Evolutionary conservation across 805 yeast species (phyloP).

Genomic region (Pichia occidentalis): DNA sequence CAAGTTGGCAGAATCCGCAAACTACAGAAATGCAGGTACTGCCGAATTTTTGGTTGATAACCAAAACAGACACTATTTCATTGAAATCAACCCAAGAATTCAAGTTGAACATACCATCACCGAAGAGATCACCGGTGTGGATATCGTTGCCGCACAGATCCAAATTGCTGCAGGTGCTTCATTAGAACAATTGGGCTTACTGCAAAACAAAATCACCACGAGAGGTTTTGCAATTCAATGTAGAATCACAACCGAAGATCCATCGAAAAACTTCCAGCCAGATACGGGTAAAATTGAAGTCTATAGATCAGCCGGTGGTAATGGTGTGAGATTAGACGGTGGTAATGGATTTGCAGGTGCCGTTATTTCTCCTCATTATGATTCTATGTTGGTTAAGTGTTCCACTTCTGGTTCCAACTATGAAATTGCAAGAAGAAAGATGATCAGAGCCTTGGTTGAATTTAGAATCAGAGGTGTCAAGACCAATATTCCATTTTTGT

Average conservation of each 20-base stretch:
- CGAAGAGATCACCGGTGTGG: slow-evolving; percentile 98
- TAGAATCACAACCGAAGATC: slow-evolving; percentile 98
- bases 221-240: slow-evolving; percentile 98
- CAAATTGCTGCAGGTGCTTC: slow-evolving; percentile 99
- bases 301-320: slow-evolving; percentile 98
- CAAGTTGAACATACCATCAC: slow-evolving; percentile 99
- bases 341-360: slow-evolving; percentile 98
- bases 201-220: slow-evolving; percentile 91
- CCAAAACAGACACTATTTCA: slow-evolving; percentile 93
- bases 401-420: slow-evolving; percentile 95
- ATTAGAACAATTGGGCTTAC: slow-evolving; percentile 79
- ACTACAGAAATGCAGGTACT: slow-evolving; percentile 96
- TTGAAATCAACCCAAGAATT: slow-evolving; percentile 96
- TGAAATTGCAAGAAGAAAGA: slow-evolving; percentile 95
- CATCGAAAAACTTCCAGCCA: slow-evolving; percentile 93
- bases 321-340: slow-evolving; percentile 97
- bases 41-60: slow-evolving; percentile 94
- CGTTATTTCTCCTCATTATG: slow-evolving; percentile 93
- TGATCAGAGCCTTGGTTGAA: slow-evolving; percentile 94
- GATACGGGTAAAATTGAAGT: slow-evolving; percentile 98
- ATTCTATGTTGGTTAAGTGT: slow-evolving; percentile 96
- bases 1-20: slow-evolving; percentile 77
- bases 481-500: slow-evolving; percentile 93
- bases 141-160: slow-evolving; percentile 95
- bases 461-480: slow-evolving; percentile 98